Base-by-base conservation (phyloP, 495 filamentous ascomycete genomes). In the Lasiosphaeria miniovina region DNA sequence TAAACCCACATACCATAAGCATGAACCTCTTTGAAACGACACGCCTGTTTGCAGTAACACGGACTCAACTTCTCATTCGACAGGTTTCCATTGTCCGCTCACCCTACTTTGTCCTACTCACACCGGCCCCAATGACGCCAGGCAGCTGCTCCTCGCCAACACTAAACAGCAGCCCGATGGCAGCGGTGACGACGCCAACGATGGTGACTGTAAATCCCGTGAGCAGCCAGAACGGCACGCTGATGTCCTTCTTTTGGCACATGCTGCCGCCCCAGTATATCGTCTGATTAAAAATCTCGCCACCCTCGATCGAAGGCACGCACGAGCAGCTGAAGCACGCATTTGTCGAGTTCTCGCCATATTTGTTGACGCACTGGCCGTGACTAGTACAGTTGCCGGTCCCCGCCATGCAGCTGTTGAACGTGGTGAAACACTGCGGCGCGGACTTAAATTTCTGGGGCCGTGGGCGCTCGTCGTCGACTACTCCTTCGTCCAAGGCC, bases 211-310 rank as follows among this genome's bases (percentile, higher is more conserved):
- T 84, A 45, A 94, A 86, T 4, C 86, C 82, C 5, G 83, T 78
- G 65, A 98, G 78, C 43, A 98, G 73, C 82, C 91, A 96, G 72
- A 98, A 98, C 41, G 85, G 85, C 17, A 86, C 82, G 73, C 89
- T 92, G 49, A 98, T 75, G 71, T 98, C 93, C 67, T 86, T 86
- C 82, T 97, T 98, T 74, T 96, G 88, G 75, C 94, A 98, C 60
- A 88, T 88, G 36, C 84, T 74, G 11, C 94, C 94, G 52, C 86
- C 93, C 90, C 90, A 98, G 59, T 82, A 70, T 41, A 73, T 65
- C 38, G 73, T 66, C 57, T 70, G 24, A 24, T 24, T 0, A 24
- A 24, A 24, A 24, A 24, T 65, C 10, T 69, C 67, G n/a, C 77
- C 73, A 8, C 76, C 59, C 6, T 80, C 68, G 1, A 79, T 81